phyloP scores from a whole-genome alignment of 2,329 filamentous ascomycete species.

The Alternaria burnsii region DNA sequence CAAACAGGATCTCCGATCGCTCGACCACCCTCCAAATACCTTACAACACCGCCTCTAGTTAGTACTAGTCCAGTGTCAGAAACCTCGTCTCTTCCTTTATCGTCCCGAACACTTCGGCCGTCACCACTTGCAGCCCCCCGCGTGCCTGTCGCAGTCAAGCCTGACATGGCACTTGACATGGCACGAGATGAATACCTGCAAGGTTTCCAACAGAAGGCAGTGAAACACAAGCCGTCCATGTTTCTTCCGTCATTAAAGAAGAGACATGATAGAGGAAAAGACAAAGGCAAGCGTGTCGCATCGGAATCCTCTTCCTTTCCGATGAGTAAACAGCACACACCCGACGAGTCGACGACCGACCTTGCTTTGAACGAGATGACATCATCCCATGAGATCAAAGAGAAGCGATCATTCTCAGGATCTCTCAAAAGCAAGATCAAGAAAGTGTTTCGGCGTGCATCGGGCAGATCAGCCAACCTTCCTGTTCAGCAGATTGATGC shows the following conservation, averaged over 20 bases:
- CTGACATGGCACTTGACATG: constrained; percentile 38
- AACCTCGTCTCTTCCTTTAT: not conserved
- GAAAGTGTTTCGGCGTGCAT: constrained; percentile 61
- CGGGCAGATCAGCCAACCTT: constrained; percentile 43
- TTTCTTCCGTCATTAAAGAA: constrained; percentile 57
- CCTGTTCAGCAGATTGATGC: constrained; percentile 65
- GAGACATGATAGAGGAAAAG: constrained; percentile 44
- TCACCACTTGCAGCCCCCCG: constrained; percentile 35
- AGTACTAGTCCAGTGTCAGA: constrained; percentile 17
- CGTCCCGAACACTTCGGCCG: constrained; percentile 17
- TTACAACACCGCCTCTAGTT: constrained; percentile 34
- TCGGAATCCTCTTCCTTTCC: constrained; percentile 28
- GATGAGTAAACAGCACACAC: constrained; percentile 15
- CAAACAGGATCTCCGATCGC: constrained; percentile 50
- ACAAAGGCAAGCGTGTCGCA: constrained; percentile 24
- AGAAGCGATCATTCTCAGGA: constrained; percentile 69
- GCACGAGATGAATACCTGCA: constrained; percentile 54
- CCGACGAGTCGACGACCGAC: constrained; percentile 18
- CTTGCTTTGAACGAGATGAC: constrained; percentile 31
- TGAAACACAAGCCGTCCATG: constrained; percentile 55
- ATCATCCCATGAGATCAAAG: constrained; percentile 56
- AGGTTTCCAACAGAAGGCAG: constrained; percentile 51
- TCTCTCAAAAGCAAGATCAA: constrained; percentile 70
- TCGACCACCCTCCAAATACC: constrained; percentile 44
- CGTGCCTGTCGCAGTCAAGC: constrained; percentile 37